Evolutionary conservation across 2,329 filamentous ascomycete species (phyloP), one percentile per base, ranked within the genome.

Genomic region (Knoxdaviesia proteae): DNA sequence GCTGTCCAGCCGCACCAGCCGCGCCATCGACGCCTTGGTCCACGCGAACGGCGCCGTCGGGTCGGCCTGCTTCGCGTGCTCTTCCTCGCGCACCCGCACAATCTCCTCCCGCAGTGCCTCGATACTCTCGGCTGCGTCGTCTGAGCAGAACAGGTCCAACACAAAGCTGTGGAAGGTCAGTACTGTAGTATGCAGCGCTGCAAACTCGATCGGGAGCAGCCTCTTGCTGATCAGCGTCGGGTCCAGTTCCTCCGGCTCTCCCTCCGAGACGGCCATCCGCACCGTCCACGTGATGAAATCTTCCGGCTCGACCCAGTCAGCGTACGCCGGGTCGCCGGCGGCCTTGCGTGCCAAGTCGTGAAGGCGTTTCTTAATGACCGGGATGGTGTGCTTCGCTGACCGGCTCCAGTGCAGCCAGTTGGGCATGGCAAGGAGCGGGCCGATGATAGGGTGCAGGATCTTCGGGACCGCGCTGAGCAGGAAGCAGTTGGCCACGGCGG

Each of bases 201-300:
- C 71, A 46, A 75, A 74, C 50, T 74, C 66, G 38, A 76, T 56
- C 0, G 69, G 67, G 34, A 76, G 55, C 5, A 75, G 53, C 9
- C 67, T 60, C 46, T 66, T 62, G 2, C 68, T 65, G 10, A 76
- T 62, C 37, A 61, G 59, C 3, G 56, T 50, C 0, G 69, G 61
- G 30, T 65, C 54, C 29, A 70, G 58, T 44, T 74, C 68, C 6
- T 51, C 49, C 0, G 43, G 3, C 4, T 57, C 56, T 5, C 57
- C 57, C 42, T 73, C 69, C 1, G 57, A 56, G 34, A 54, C 54
- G 10, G 71, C 70, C 30, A 65, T 60, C 10, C 64, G 61, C 44
- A 75, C 69, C 39, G 61, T 58, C 72, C 71, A 77, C 5, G 65
- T 71, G 32, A 75, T 55, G 49, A 67, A 71, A 54, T 74, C 70